These are phyloP conservation scores for Fusarium sp. DNA, from an alignment of 2,329 filamentous ascomycete genomes.

Conservation along the genomic window DNA sequence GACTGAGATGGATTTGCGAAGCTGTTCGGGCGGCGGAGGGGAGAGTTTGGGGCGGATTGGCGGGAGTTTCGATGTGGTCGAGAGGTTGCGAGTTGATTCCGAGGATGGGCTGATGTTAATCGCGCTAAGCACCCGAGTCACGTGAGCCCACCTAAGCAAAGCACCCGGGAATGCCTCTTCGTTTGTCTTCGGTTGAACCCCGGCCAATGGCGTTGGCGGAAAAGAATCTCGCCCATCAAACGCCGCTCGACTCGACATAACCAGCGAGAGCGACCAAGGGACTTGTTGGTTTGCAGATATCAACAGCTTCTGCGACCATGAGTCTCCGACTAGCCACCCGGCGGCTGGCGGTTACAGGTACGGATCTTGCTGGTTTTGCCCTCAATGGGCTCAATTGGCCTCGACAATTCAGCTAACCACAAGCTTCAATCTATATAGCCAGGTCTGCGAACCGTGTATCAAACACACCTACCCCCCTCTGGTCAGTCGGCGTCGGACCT, in stretches of 20 bases:
- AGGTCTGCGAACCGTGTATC: slow-evolving; percentile 36
- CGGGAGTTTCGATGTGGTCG: slow-evolving; percentile 41
- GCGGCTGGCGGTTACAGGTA: slow-evolving; percentile 72
- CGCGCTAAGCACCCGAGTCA: slow-evolving; percentile 46
- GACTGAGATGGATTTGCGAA: slow-evolving; percentile 44
- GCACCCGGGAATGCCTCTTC: slow-evolving; percentile 29
- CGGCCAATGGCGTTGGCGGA: slow-evolving; percentile 31
- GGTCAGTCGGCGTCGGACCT: slow-evolving; percentile 28
- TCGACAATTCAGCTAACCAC: slow-evolving; percentile 24
- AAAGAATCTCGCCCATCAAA: slow-evolving; percentile 44
- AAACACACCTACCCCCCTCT: slow-evolving; percentile 30
- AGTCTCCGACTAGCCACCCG: slow-evolving; percentile 73
- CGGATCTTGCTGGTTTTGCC: slow-evolving; percentile 31
- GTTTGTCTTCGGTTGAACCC: slow-evolving; percentile 39
- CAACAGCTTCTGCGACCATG: slow-evolving; percentile 60
- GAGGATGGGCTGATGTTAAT: slow-evolving; percentile 52
- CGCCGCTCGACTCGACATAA: slow-evolving; percentile 25
- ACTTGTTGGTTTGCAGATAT: slow-evolving; percentile 38
- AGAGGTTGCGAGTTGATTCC: slow-evolving; percentile 43
- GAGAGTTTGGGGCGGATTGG: slow-evolving; percentile 37
- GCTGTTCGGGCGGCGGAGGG: slow-evolving; percentile 36
- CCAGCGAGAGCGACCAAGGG: slow-evolving; percentile 30
- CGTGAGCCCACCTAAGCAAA: slow-evolving; percentile 13
- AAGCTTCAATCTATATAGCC: slow-evolving; percentile 30
- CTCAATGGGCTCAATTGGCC: slow-evolving; percentile 32